Evolutionary conservation across 306 rosid genomes (phyloP).

Genomic region (Comarum palustre): DNA sequence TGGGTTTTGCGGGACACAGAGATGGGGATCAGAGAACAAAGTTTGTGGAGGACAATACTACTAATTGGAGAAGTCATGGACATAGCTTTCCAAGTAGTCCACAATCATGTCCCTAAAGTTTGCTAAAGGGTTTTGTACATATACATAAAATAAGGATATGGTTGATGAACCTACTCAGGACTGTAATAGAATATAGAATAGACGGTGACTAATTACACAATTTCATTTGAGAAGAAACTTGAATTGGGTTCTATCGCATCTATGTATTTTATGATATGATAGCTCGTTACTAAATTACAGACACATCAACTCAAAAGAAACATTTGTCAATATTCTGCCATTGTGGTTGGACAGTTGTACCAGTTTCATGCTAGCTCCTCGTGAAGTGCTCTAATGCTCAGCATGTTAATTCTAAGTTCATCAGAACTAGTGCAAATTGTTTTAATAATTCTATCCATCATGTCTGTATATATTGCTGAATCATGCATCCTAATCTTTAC

Average conservation of each 20-base stretch:
- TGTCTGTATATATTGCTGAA: background rate
- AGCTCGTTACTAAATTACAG: constrained; percentile 3
- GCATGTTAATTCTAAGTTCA: background rate
- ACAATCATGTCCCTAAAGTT: constrained; percentile 6
- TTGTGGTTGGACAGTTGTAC: constrained; percentile 7
- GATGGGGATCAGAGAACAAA: background rate
- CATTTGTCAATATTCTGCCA: constrained; percentile 3
- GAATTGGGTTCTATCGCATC: background rate
- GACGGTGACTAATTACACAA: background rate
- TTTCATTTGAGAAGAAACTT: background rate
- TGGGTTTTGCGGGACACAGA: background rate
- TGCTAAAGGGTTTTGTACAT: background rate
- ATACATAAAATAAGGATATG: background rate
- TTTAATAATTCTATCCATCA: background rate
- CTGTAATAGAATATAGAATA: background rate
- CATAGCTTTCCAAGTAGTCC: constrained; percentile 19
- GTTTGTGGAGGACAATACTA: background rate
- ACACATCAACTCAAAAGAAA: background rate
- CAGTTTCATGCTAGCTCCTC: constrained; percentile 1
- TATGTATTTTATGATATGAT: background rate
- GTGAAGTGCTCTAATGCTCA: background rate
- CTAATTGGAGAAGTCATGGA: constrained; percentile 22
- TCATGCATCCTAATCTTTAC: background rate
- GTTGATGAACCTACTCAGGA: background rate
- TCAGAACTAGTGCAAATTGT: background rate